Evolutionary conservation across 2,329 filamentous ascomycete species (phyloP).

Genomic region (Diaporthe citri): DNA sequence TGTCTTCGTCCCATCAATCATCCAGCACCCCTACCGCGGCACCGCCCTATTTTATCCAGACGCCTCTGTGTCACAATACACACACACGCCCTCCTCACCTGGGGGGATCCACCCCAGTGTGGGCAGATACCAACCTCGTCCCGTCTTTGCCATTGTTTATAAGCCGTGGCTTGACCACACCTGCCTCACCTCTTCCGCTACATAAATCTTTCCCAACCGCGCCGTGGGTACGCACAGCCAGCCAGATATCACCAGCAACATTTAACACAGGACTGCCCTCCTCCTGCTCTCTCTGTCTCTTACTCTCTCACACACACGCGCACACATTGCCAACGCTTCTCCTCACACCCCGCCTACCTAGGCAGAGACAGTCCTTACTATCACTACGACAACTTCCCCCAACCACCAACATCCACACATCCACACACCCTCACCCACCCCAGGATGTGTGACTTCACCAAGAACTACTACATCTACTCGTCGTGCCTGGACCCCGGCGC

Average conservation of each 20-base stretch:
- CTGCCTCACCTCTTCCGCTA: neutral
- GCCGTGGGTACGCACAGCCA: neutral
- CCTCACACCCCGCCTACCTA: neutral
- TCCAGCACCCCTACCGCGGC: slow-evolving; percentile 17
- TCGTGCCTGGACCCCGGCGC: slow-evolving; percentile 76
- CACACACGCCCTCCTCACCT: slow-evolving; percentile 11
- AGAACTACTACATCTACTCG: slow-evolving; percentile 83
- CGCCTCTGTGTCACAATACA: slow-evolving; percentile 31
- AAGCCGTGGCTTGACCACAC: slow-evolving; percentile 21
- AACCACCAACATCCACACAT: neutral
- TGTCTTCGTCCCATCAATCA: slow-evolving; percentile 35
- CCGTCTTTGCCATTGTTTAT: slow-evolving; percentile 33
- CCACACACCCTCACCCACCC: neutral
- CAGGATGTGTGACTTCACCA: slow-evolving; percentile 75
- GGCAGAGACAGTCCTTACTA: neutral
- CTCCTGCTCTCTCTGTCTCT: neutral
- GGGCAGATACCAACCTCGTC: slow-evolving; percentile 17
- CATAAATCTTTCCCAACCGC: neutral
- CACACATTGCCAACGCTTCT: neutral
- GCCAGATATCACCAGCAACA: neutral
- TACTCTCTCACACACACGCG: neutral
- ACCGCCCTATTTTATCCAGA: slow-evolving; percentile 36
- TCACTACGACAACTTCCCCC: neutral
- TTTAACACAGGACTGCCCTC: neutral
- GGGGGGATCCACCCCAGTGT: slow-evolving; percentile 18